Base-by-base conservation (phyloP, 768 basidiomycete genomes). In the Lyophyllum atratum region DNA sequence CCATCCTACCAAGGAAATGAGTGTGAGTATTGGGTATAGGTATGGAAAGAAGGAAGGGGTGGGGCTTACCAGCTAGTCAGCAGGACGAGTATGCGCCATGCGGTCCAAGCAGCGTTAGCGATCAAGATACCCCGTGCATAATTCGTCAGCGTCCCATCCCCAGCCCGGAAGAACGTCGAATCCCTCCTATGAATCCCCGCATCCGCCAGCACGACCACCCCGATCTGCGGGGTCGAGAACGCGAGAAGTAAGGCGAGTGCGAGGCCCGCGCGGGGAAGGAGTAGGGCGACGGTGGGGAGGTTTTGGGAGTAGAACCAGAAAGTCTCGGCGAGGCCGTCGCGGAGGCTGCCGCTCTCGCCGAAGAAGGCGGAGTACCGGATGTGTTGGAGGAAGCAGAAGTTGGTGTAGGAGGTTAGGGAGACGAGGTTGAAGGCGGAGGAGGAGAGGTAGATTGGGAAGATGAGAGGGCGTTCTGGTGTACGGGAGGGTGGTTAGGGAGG, bases 221-320 rank as follows among this genome's bases (percentile, higher is more conserved):
- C 78, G 21, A 80, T 75, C 50, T 81, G 74, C 2, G 85, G 74
- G 17, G 74, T 68, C 51, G 81, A 82, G 70, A 86, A 90, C 0
- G 81, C 71, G 44, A 94, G 72, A n/a, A 95, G 78, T 26, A 94
- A 70, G 0, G 89, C 86, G 4, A 95, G 72, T 40, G 79, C 80
- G 39, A 96, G 74, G 9, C 85, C 92, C 28, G 92, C 92, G 57
- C 94, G 84, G 24, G 94, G 94, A 19, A 96, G 75, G 40, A 95
- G 81, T n/a, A 93, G 80, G 9, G 85, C 81, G 40, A 95, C 85
- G 0, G 90, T 92, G 4, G 93, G 89, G 33, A 89, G 69, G 66
- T 94, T 93, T 75, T 96, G 94, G 1, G 93, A 85, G 62, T 91
- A 90, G 66, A 85, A 85, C 77, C 85, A 91, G 68, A 82, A 91